Evolutionary conservation across 2,329 filamentous ascomycete genomes (phyloP).

Genomic region (Chaetoscypha palmicola): DNA sequence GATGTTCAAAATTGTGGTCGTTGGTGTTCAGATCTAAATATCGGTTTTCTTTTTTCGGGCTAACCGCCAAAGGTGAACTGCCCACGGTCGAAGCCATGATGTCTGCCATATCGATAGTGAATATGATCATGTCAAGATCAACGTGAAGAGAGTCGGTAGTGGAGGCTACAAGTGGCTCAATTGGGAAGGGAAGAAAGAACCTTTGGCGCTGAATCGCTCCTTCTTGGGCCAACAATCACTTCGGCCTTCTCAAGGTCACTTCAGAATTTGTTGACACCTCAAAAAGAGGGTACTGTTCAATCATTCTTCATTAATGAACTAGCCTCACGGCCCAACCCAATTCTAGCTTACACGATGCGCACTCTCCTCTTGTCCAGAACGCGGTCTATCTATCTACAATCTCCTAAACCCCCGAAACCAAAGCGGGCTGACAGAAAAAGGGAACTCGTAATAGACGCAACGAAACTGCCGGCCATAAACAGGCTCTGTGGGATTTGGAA

Average conservation of each 20-base stretch:
- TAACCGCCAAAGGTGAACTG: too few species aligned
- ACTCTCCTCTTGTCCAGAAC: slow-evolving; percentile 2
- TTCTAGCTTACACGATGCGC: slow-evolving; percentile 11
- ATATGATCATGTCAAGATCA: too few species aligned
- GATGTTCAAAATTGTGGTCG: too few species aligned
- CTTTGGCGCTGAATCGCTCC: too few species aligned
- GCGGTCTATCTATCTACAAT: slow-evolving; percentile 12
- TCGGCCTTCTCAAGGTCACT: neutral
- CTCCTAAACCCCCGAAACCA: slow-evolving; percentile 1
- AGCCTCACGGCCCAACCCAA: slow-evolving; percentile 4
- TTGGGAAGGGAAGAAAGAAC: too few species aligned
- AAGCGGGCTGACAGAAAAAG: slow-evolving; percentile 4
- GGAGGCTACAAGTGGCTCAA: too few species aligned
- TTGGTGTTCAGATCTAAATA: too few species aligned
- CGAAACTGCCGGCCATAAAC: slow-evolving; percentile 7
- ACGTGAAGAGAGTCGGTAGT: too few species aligned
- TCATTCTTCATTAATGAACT: slow-evolving; percentile 6
- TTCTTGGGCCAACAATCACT: too few species aligned
- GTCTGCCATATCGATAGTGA: too few species aligned
- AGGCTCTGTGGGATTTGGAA: slow-evolving; percentile 3
- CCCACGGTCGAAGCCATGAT: too few species aligned
- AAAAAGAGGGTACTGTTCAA: slow-evolving; percentile 1
- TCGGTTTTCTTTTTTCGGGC: too few species aligned
- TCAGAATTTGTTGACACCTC: neutral
- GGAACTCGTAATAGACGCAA: slow-evolving; percentile 14